Evolutionary conservation across 2,329 filamentous ascomycete genomes (phyloP).

Genomic region (Westerdykella ornata): DNA sequence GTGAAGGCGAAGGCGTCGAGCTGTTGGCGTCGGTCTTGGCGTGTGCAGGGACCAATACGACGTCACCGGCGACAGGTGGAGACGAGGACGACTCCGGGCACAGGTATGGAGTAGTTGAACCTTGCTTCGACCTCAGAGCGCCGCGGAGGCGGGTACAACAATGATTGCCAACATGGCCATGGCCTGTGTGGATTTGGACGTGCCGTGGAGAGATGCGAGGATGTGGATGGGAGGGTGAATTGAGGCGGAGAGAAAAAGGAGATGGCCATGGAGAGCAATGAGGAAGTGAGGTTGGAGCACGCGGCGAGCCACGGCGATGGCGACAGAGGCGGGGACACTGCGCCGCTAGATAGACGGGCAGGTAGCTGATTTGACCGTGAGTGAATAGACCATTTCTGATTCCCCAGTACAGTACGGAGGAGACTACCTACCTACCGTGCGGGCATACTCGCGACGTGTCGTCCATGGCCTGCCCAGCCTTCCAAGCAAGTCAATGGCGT

Average conservation of each 20-base stretch:
- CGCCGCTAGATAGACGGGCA: too few relatives aligned
- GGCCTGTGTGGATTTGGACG: neutral
- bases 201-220: neutral
- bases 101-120: neutral
- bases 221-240: too few relatives aligned
- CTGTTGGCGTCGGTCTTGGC: neutral
- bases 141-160: neutral
- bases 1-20: neutral
- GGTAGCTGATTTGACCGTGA: too few relatives aligned
- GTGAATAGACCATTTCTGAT: too few relatives aligned
- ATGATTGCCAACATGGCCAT: neutral
- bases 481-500: too few relatives aligned
- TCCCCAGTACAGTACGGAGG: too few relatives aligned
- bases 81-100: neutral
- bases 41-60: neutral
- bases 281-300: too few relatives aligned
- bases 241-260: neutral
- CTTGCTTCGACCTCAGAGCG: neutral
- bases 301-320: too few relatives aligned
- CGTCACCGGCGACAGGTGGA: neutral
- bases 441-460: too few relatives aligned
- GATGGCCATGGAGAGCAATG: neutral
- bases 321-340: too few relatives aligned
- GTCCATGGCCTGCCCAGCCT: too few relatives aligned
- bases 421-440: too few relatives aligned